phyloP scores from a whole-genome alignment of 495 filamentous ascomycete genomes.

The Parathielavia appendiculata region DNA sequence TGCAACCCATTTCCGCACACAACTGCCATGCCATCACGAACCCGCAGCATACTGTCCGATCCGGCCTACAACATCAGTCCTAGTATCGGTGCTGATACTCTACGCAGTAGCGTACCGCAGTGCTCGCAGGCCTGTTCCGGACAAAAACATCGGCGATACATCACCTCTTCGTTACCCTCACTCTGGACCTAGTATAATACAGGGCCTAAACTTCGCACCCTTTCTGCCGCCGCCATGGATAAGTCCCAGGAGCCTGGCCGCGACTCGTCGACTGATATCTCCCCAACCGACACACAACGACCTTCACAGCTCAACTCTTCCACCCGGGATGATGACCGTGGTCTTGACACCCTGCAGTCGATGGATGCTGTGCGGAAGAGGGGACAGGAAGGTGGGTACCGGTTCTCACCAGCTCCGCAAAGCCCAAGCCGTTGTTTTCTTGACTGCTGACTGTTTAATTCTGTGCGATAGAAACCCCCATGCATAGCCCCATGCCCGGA shows the following conservation, averaged over 20 bases:
- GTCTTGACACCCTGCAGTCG: slow-evolving; percentile 41
- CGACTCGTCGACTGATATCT: slow-evolving; percentile 32
- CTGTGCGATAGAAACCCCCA: slow-evolving; percentile 7
- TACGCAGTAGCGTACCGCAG: too few relatives aligned
- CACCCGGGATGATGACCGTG: slow-evolving; percentile 31
- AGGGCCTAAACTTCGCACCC: not conserved
- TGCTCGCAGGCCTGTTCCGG: not conserved
- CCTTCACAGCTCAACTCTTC: slow-evolving; percentile 28
- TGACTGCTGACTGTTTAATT: not conserved
- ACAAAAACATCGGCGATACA: not conserved
- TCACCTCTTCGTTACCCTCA: not conserved
- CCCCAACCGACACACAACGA: slow-evolving; percentile 42
- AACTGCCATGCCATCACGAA: slow-evolving; percentile 17
- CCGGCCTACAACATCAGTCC: not conserved
- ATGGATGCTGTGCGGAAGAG: slow-evolving; percentile 44
- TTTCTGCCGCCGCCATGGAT: slow-evolving; percentile 33
- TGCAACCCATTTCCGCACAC: not conserved
- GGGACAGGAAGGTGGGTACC: slow-evolving; percentile 42
- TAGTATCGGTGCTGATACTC: slow-evolving; percentile 1
- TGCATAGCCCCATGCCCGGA: slow-evolving; percentile 32
- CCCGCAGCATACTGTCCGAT: not conserved
- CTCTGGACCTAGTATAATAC: not conserved
- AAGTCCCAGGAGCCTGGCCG: slow-evolving; percentile 29
- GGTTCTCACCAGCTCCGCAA: not conserved
- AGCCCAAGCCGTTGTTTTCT: not conserved